Base-by-base conservation (phyloP, 495 filamentous ascomycete genomes). In the Trichodelitschia bisporula region DNA sequence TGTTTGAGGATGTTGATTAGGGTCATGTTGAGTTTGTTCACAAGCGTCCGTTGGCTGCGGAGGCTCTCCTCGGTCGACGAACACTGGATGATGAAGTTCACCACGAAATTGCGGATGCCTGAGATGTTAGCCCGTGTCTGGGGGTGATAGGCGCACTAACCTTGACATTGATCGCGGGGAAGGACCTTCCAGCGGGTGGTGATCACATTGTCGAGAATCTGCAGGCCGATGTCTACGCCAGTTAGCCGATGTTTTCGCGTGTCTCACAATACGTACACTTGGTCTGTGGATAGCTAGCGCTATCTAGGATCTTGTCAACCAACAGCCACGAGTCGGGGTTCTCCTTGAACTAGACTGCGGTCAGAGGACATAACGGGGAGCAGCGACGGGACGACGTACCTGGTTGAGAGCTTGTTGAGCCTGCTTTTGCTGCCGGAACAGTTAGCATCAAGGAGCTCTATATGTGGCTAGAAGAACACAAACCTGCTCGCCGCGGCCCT, bases 151-250 rank as follows among this genome's bases (percentile, higher is more conserved):
- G 14, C 8, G 9, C 38, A 36, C 48, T 35, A 49, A 78, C 79
- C 82, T 62, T 89, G 69, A 47, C 89, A 89, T 52, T 99, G 86
- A 28, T 92, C 84, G 44, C 78, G 66, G 13, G 89, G 86, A 34
- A 95, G 55, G 26, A 95, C 79, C 54, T 91, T 99, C 89, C 86
- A 95, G 55, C 84, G 71, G 27, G 89, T 99, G 72, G 89, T 84
- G 42, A 95, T 95, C 37, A 99, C 86, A 62, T 75, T 77, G 53
- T 99, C 89, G 29, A 95, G 68, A 33, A 99, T 80, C 56, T 95
- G 89, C 39, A 99, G 57, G 25, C 79, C 86, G 44, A 95, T 64
- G 51, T 89, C 79, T 92, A 39, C 26, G 6, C 4, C 3, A 14
- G 24, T 41, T 34, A 39, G 36, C 29, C 6, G 28, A 9, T 16